Base-by-base conservation (phyloP, 345 rosid genomes). In the Cardamine chenopodiifolia region DNA sequence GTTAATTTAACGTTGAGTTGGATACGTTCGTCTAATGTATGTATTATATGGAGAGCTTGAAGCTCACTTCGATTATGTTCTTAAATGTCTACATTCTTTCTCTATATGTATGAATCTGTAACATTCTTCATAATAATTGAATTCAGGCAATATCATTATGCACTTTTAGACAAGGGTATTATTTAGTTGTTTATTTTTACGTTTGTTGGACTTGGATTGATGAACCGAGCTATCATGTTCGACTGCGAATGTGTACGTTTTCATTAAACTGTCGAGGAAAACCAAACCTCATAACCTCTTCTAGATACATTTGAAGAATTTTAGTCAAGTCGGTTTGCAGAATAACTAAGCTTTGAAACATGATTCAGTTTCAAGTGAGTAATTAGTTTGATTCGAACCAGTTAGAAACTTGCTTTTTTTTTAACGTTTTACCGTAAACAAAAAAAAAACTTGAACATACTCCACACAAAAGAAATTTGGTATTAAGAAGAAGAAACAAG, bases 31-130 rank as follows among this genome's bases (percentile, higher is more conserved):
- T 52, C 74, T 45, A 54, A 62, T 62, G 13, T 40, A 40, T 69
- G 71, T 32, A 75, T 15, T 62, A 70, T 55, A 47, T 62, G 32
- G 32, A 42, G 54, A 54, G 29, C 44, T 40, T 67, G 52, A 50
- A 68, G 47, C 29, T 68, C 54, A 59, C 26, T 69, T n/a, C 26
- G 6, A 20, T 59, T 75, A 58, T 66, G 53, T 74, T 74, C 60
- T 74, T 49, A 35, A 34, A 66, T 48, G 25, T 48, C 20, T 47
- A 54, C 40, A 73, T 73, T 65, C 26, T 45, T 65, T 73, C 71
- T 73, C 48, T 10, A 2, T 52, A 35, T 17, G 28, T 74, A 56
- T 66, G 66, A 57, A 34, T 18, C 26, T 18, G 52, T 49, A 57
- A 66, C 6, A 34, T 56, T 47, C 40, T 34, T 57, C n/a, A 9